phyloP scores from a whole-genome alignment of 179 eudicot species.

The Spergularia azorica region DNA sequence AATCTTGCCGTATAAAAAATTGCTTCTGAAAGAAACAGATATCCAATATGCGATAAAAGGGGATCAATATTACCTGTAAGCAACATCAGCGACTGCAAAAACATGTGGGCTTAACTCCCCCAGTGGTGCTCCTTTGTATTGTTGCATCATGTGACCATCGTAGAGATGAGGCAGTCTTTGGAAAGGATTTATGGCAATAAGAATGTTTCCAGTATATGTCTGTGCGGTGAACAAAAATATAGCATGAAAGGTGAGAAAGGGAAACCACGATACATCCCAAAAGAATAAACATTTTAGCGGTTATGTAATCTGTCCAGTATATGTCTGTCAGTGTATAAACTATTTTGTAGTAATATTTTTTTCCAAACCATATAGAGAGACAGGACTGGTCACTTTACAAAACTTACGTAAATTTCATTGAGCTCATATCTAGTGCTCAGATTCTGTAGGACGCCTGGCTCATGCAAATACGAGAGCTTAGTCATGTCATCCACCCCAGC shows the following conservation, averaged over 20 bases:
- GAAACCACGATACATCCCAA: slow-evolving; percentile 4
- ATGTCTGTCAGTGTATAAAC: background rate
- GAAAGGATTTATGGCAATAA: slow-evolving; percentile 96
- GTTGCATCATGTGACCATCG: slow-evolving; percentile 95
- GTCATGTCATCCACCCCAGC: slow-evolving; percentile 99
- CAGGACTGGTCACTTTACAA: background rate
- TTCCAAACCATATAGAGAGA: background rate
- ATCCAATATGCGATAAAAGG: background rate
- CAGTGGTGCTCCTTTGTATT: slow-evolving; percentile 94
- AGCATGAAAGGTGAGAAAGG: slow-evolving; percentile 10
- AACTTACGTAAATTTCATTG: slow-evolving; percentile 90
- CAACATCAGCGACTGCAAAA: slow-evolving; percentile 98
- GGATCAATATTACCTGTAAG: slow-evolving; percentile 64
- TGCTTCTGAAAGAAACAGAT: background rate
- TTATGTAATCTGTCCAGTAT: background rate
- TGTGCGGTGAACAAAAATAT: slow-evolving; percentile 38
- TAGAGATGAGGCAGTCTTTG: slow-evolving; percentile 96
- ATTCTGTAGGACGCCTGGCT: slow-evolving; percentile 91
- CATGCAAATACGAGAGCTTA: slow-evolving; percentile 89
- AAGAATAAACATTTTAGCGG: too few species aligned
- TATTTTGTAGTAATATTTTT: background rate
- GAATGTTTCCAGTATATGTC: slow-evolving; percentile 96
- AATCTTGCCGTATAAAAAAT: slow-evolving; percentile 10
- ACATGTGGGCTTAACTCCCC: slow-evolving; percentile 98
- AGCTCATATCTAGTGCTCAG: slow-evolving; percentile 85